phyloP scores from a whole-genome alignment of 306 rosid genomes.

The Dalbergia oliveri region DNA sequence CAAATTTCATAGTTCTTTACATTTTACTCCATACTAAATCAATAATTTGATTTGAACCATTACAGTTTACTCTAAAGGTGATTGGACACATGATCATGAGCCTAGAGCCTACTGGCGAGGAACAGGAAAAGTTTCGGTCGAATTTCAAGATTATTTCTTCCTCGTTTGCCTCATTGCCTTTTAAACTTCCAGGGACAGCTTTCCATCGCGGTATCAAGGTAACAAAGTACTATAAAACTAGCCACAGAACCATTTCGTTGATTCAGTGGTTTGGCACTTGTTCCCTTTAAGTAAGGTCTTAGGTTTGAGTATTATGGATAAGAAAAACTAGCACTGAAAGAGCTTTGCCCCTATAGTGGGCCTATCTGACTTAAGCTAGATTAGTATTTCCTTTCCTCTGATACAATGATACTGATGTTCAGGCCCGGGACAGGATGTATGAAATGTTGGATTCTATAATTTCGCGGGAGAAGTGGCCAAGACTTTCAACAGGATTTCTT shows the following conservation, averaged over 20 bases:
- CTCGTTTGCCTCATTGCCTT: slow-evolving; percentile 85
- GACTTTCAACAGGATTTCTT: slow-evolving; percentile 78
- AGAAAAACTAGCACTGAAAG: too few relatives aligned
- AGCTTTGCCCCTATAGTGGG: too few relatives aligned
- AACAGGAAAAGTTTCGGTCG: slow-evolving; percentile 79
- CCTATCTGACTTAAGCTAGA: too few relatives aligned
- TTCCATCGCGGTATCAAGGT: slow-evolving; percentile 84
- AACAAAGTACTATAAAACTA: neutral
- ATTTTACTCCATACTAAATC: neutral
- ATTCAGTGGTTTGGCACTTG: too few relatives aligned
- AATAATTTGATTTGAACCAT: slow-evolving; percentile 34
- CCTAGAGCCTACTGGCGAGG: slow-evolving; percentile 83
- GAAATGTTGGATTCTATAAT: slow-evolving; percentile 78
- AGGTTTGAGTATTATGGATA: too few relatives aligned
- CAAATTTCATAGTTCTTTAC: neutral
- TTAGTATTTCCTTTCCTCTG: neutral
- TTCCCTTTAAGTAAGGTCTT: too few relatives aligned
- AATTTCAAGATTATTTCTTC: slow-evolving; percentile 87
- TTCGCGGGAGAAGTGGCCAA: slow-evolving; percentile 68
- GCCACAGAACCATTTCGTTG: neutral
- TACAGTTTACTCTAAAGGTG: slow-evolving; percentile 87
- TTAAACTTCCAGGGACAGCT: slow-evolving; percentile 85
- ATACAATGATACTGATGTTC: slow-evolving; percentile 19
- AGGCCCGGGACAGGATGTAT: slow-evolving; percentile 88
- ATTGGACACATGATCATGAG: slow-evolving; percentile 96